Percentiles rank a stretch among this genome's conserved stretches.
Conservation (phyloP, 352 stramenopile genomes). For the Phytophthora hybrid region DNA sequence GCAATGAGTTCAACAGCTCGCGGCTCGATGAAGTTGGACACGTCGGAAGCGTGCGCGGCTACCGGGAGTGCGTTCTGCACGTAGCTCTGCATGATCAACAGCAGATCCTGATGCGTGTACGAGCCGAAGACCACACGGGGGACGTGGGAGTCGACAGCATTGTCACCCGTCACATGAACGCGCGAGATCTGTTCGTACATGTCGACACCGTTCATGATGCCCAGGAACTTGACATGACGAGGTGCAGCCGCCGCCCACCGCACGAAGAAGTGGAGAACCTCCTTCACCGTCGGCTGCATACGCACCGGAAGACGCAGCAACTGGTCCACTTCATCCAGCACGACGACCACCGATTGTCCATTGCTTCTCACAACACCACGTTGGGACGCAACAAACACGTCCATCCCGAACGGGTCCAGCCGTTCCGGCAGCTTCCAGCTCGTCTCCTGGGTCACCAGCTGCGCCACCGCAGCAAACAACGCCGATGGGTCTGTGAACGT, state of each 20-base stretch:
- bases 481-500: slow-evolving; percentile 59
- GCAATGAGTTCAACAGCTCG: slow-evolving; percentile 72
- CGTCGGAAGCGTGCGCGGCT: background rate
- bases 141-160: slow-evolving; percentile 27
- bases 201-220: slow-evolving; percentile 81
- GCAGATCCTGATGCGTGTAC: slow-evolving; percentile 61
- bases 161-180: slow-evolving; percentile 30
- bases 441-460: slow-evolving; percentile 28
- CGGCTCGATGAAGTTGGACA: slow-evolving; percentile 43
- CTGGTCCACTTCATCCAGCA: slow-evolving; percentile 78
- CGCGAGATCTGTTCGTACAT: slow-evolving; percentile 70
- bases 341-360: slow-evolving; percentile 39
- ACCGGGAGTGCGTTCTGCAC: slow-evolving; percentile 28
- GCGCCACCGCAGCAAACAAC: slow-evolving; percentile 52
- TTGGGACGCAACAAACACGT: slow-evolving; percentile 50
- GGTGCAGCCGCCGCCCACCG: slow-evolving; percentile 57
- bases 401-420: slow-evolving; percentile 54
- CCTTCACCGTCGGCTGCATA: slow-evolving; percentile 54
- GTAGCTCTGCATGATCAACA: slow-evolving; percentile 57
- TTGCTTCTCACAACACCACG: background rate
- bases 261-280: slow-evolving; percentile 67
- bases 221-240: slow-evolving; percentile 56
- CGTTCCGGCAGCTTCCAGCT: slow-evolving; percentile 39
- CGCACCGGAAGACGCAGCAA: slow-evolving; percentile 55
- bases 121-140: slow-evolving; percentile 66